Conservation (phyloP, 2,329 filamentous ascomycete species). For the Fusarium nodosum region DNA sequence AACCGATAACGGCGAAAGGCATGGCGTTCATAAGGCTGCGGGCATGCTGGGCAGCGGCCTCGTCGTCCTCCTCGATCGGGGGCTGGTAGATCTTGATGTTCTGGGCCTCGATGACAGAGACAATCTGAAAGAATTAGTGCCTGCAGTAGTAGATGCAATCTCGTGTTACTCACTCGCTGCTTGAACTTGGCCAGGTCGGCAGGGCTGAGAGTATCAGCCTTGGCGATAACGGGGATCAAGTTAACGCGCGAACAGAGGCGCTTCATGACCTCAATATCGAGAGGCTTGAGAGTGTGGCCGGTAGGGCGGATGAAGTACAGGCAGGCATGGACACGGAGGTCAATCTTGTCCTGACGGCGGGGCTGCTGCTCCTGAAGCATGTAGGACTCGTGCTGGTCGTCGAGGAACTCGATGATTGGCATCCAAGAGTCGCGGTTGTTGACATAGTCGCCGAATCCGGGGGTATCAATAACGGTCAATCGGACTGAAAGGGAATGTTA, state of each 20-base stretch:
- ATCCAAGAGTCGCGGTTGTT: constrained; percentile 99
- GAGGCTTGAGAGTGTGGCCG: constrained; percentile 96
- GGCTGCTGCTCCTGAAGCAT: constrained; percentile 99
- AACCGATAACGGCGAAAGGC: constrained; percentile 98
- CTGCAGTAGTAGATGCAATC: neutral
- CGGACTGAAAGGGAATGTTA: constrained; percentile 74
- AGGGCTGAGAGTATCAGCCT: constrained; percentile 97
- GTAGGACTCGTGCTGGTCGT: constrained; percentile 99
- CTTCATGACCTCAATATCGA: constrained; percentile 99
- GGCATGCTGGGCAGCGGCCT: constrained; percentile 94
- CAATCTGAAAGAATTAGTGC: constrained; percentile 72
- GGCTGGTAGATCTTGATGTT: constrained; percentile 99
- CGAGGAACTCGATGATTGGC: constrained; percentile 99
- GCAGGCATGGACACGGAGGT: constrained; percentile 97
- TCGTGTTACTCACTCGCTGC: constrained; percentile 76
- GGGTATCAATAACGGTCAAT: constrained; percentile 98
- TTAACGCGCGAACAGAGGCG: constrained; percentile 97
- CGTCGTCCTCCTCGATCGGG: constrained; percentile 97
- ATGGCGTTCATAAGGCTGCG: constrained; percentile 95
- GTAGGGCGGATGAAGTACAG: constrained; percentile 99
- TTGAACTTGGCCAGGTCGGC: constrained; percentile 94
- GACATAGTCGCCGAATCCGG: constrained; percentile 99
- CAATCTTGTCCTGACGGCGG: constrained; percentile 97
- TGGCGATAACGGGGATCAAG: constrained; percentile 97
- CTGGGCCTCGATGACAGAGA: constrained; percentile 95